phyloP scores from a whole-genome alignment of 495 filamentous ascomycete species.

The Neurospora sp. region DNA sequence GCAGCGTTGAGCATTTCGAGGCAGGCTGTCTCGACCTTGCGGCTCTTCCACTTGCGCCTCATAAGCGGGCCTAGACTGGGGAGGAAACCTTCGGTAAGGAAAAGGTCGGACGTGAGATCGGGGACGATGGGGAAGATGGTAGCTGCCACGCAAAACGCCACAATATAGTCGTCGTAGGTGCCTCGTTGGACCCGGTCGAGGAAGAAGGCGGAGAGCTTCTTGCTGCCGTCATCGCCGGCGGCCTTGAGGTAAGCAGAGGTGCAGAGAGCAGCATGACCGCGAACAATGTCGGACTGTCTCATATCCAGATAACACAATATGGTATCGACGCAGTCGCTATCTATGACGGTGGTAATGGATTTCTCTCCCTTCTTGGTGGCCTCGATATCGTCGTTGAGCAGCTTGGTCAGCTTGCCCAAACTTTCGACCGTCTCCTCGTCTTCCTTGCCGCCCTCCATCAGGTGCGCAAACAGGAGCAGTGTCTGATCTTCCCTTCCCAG shows the following conservation, averaged over 20 bases:
- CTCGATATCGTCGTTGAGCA: slow-evolving; percentile 38
- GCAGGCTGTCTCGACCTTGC: slow-evolving; percentile 68
- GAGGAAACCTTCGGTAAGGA: slow-evolving; percentile 78
- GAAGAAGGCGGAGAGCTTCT: slow-evolving; percentile 59
- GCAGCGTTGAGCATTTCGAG: slow-evolving; percentile 85
- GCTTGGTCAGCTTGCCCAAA: slow-evolving; percentile 37
- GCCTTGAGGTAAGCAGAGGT: slow-evolving; percentile 71
- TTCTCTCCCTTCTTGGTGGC: slow-evolving; percentile 24
- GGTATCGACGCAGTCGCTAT: slow-evolving; percentile 68
- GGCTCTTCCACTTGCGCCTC: slow-evolving; percentile 61
- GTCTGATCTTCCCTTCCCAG: slow-evolving; percentile 33
- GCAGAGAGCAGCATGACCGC: slow-evolving; percentile 65
- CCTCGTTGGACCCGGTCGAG: slow-evolving; percentile 33
- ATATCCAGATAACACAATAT: slow-evolving; percentile 70
- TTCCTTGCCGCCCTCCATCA: slow-evolving; percentile 48
- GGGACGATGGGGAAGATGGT: slow-evolving; percentile 78
- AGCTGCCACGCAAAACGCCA: slow-evolving; percentile 82
- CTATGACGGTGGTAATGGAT: slow-evolving; percentile 55
- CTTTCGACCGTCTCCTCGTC: slow-evolving; percentile 42
- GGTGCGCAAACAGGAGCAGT: slow-evolving; percentile 38
- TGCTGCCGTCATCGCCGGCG: slow-evolving; percentile 55
- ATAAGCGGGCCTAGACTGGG: slow-evolving; percentile 57
- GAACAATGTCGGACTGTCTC: slow-evolving; percentile 53
- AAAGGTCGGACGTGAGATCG: slow-evolving; percentile 57
- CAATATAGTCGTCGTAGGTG: slow-evolving; percentile 49